Percentiles rank a stretch among this genome's conserved stretches.
Evolutionary conservation across 179 eudicot species (phyloP).

Genomic region (Actinidia chinensis): DNA sequence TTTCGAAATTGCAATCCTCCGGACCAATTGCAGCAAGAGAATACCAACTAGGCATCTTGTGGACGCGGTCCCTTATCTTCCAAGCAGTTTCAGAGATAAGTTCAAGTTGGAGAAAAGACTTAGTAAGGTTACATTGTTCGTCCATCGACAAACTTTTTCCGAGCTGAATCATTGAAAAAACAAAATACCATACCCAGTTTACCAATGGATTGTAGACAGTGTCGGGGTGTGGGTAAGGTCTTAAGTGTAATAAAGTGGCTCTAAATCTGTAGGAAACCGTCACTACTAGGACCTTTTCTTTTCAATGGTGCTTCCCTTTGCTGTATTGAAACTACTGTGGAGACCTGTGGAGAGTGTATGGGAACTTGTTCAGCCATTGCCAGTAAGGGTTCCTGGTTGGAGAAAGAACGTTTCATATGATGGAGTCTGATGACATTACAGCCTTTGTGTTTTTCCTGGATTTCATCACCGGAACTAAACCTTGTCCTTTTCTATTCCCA

Average conservation of each 20-base stretch:
- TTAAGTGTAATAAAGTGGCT: background rate
- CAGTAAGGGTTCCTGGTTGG: background rate
- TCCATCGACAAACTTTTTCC: conserved; percentile 9
- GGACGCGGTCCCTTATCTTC: conserved; percentile 95
- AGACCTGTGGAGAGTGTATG: background rate
- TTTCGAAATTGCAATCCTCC: background rate
- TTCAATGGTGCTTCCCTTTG: background rate
- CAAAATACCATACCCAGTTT: too few relatives aligned
- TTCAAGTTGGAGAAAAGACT: conserved; percentile 86
- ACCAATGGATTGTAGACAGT: too few relatives aligned
- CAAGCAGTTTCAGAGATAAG: conserved; percentile 93
- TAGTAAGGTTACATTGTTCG: conserved; percentile 55
- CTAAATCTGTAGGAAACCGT: too few relatives aligned
- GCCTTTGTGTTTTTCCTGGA: too few relatives aligned
- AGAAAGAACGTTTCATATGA: too few relatives aligned
- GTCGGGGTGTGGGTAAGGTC: too few relatives aligned
- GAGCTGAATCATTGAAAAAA: background rate
- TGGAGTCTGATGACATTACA: too few relatives aligned
- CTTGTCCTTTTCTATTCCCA: too few relatives aligned
- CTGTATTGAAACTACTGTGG: background rate
- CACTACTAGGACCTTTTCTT: background rate
- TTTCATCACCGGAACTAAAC: too few relatives aligned
- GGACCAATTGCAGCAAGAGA: conserved; percentile 64
- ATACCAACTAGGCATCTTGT: conserved; percentile 98
- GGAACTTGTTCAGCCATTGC: background rate